Conservation (phyloP, 1,284 basidiomycete species). For the Trametes pubescens region DNA sequence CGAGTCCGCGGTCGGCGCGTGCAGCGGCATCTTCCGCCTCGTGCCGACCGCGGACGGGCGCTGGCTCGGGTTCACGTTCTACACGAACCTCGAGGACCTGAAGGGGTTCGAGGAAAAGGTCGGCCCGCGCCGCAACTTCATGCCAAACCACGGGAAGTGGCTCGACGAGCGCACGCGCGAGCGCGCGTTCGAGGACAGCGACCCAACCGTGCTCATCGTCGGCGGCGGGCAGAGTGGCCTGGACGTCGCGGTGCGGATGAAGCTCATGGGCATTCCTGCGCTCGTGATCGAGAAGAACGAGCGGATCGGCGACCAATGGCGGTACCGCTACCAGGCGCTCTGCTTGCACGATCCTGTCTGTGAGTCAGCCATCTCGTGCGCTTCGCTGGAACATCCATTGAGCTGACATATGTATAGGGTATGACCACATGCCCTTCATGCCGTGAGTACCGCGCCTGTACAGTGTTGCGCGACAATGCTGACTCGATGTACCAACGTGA, state of each 20-base stretch:
- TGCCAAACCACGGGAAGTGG: conserved; percentile 54
- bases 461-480: background rate
- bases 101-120: conserved; percentile 57
- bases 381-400: background rate
- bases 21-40: conserved; percentile 61
- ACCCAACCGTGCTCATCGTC: conserved; percentile 61
- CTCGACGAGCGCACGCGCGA: conserved; percentile 49
- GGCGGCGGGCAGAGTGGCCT: conserved; percentile 76
- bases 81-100: conserved; percentile 66
- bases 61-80: conserved; percentile 68
- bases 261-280: conserved; percentile 57
- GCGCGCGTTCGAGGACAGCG: conserved; percentile 47
- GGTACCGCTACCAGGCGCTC: conserved; percentile 64
- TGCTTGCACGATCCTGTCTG: conserved; percentile 73
- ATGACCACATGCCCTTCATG: conserved; percentile 63
- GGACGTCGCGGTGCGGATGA: conserved; percentile 64
- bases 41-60: conserved; percentile 54
- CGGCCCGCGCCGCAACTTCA: conserved; percentile 48
- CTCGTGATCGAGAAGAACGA: conserved; percentile 63
- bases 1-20: conserved; percentile 56
- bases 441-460: conserved; percentile 36
- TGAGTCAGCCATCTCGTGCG: conserved; percentile 44
- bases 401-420: conserved; percentile 46
- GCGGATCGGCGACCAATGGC: conserved; percentile 67
- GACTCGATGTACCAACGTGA: background rate